A percentile compares a stretch with the other conserved stretches of the same genome.
These are phyloP conservation scores for Saccharomyces hybrid DNA, from an alignment of 1,139 yeast species.

Conservation along the genomic window DNA sequence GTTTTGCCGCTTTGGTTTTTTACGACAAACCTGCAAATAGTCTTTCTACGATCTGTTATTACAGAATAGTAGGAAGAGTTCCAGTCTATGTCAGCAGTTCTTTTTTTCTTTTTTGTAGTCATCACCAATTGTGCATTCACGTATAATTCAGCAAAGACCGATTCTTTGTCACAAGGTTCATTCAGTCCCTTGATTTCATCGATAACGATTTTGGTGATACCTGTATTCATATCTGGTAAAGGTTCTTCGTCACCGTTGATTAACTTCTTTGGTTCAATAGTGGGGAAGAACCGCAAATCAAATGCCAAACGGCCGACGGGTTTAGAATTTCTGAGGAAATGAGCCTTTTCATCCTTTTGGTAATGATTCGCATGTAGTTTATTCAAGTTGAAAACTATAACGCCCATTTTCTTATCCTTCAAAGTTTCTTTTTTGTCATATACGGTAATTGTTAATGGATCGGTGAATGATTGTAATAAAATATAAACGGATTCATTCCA, in stretches of 20 bases:
- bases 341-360: slow-evolving; percentile 45
- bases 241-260: slow-evolving; percentile 84
- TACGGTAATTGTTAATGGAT: slow-evolving; percentile 64
- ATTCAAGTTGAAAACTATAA: slow-evolving; percentile 68
- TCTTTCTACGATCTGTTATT: slow-evolving; percentile 58
- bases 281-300: slow-evolving; percentile 71
- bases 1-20: slow-evolving; percentile 54
- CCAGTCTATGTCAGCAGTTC: background rate
- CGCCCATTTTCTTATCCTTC: slow-evolving; percentile 76
- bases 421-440: slow-evolving; percentile 71
- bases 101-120: slow-evolving; percentile 42
- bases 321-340: slow-evolving; percentile 70
- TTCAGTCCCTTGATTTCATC: slow-evolving; percentile 25
- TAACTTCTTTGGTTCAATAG: slow-evolving; percentile 63
- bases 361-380: slow-evolving; percentile 49
- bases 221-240: slow-evolving; percentile 90
- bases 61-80: slow-evolving; percentile 44
- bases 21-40: slow-evolving; percentile 56
- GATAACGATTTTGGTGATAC: slow-evolving; percentile 55
- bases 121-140: slow-evolving; percentile 53
- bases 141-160: slow-evolving; percentile 66
- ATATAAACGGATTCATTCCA: slow-evolving; percentile 79
- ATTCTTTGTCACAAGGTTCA: slow-evolving; percentile 38
- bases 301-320: slow-evolving; percentile 68
- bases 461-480: slow-evolving; percentile 68